Evolutionary conservation across 2,329 filamentous ascomycete genomes (phyloP), one percentile per base, ranked within the genome.

Genomic region (Albifimbria verrucaria): DNA sequence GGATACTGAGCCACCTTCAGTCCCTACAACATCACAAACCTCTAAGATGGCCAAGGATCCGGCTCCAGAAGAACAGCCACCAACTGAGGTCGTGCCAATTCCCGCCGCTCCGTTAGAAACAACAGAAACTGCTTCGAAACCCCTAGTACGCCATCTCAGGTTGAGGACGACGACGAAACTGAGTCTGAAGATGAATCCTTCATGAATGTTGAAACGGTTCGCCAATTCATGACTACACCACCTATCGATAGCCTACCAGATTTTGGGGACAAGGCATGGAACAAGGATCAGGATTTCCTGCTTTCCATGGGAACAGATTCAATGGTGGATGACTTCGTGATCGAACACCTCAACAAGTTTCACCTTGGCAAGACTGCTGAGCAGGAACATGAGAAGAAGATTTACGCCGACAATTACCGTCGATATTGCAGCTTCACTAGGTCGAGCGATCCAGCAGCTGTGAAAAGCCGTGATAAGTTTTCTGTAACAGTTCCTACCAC

Each of bases 381-480:
- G 28, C 76, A 82, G 55, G 65, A 68, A 1, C 63, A 66, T 7
- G 62, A 67, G 32, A 74, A 71, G 48, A 64, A 72, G 39, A 57
- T 65, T 2, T 84, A 84, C 55, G 65, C 70, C 0, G 66, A 67
- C 1, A 78, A 75, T 9, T 85, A 84, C 55, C 67, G 74, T 36
- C 62, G 64, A 1, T 85, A 85, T 55, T 70, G 84, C 3, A 69
- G 77, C 9, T 85, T 82, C 54, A 84, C 81, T 7, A 66, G 75
- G 55, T 84, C 82, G 2, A 74, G 76, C 53, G 81, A 84, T 46
- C 78, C 79, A 2, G 72, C 75, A 9, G 81, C 81, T 1, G 65
- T 77, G 17, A 82, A 80, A 61, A 82, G 77, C 55, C 74, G 81
- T 22, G 79, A 81, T 10, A 81, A 80, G 51, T 82, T 81, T 51